A percentile compares a stretch with the other conserved stretches of the same genome.
These are phyloP conservation scores for Aureobasidium pullulans DNA, from an alignment of 2,329 filamentous ascomycete genomes.

Conservation along the genomic window DNA sequence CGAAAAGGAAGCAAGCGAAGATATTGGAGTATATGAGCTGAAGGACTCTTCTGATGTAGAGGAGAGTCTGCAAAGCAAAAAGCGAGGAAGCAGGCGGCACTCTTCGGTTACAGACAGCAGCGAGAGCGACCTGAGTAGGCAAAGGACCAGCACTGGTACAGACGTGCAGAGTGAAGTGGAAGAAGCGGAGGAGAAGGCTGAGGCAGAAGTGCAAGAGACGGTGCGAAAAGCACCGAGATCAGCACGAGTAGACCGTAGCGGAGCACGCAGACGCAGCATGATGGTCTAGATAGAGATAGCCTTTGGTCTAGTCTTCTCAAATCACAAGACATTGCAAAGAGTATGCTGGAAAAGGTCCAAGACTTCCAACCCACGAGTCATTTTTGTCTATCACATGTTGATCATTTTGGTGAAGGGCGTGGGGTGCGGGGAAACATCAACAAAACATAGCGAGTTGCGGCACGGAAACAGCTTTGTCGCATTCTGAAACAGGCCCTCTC, in stretches of 20 bases:
- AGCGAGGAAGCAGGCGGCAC: constrained; percentile 13
- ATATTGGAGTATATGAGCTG: constrained; percentile 28
- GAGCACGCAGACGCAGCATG: constrained; percentile 26
- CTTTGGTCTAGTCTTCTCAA: not conserved
- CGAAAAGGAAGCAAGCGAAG: constrained; percentile 15
- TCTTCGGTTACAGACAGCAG: constrained; percentile 5
- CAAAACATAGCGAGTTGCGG: not conserved
- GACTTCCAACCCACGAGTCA: not conserved
- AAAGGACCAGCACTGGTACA: constrained; percentile 1
- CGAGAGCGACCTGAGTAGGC: not conserved
- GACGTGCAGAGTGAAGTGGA: not conserved
- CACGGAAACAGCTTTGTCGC: not conserved
- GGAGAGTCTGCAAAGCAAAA: not conserved
- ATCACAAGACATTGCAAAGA: not conserved
- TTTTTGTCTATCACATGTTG: not conserved
- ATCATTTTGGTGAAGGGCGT: not conserved
- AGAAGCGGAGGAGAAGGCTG: not conserved
- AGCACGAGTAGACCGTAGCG: constrained; percentile 22
- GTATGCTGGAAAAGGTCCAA: not conserved
- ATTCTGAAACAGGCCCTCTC: not conserved
- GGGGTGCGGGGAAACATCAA: not conserved
- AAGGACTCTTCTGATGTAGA: constrained; percentile 23
- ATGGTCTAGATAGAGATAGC: constrained; percentile 18
- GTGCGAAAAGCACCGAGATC: constrained; percentile 23
- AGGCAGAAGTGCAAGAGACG: constrained; percentile 18